phyloP scores from a whole-genome alignment of 2,329 filamentous ascomycete genomes.

The Coniochaeta pulveracea region DNA sequence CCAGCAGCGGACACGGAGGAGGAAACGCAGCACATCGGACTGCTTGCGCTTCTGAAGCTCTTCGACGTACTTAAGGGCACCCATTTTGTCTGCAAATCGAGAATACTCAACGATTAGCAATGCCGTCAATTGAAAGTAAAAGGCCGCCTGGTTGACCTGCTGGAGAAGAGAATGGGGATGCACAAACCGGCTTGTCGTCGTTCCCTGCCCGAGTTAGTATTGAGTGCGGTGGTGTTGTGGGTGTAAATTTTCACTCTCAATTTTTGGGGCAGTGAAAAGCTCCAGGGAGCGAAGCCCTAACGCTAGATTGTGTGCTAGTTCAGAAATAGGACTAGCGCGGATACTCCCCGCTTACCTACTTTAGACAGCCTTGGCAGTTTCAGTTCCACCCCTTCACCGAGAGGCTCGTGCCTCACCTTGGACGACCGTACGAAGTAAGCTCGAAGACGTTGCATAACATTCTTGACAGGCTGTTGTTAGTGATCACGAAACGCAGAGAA shows the following conservation, averaged over 20 bases:
- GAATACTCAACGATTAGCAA: background rate
- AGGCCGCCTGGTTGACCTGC: conserved; percentile 12
- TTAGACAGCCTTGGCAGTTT: too few relatives aligned
- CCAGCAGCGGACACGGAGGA: conserved; percentile 99
- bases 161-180: background rate
- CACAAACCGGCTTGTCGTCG: conserved; percentile 4
- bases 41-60: conserved; percentile 99
- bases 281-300: conserved; percentile 11
- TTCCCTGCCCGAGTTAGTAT: conserved; percentile 4
- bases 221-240: conserved; percentile 1
- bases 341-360: too few relatives aligned
- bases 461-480: too few relatives aligned
- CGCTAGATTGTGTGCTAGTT: conserved; percentile 24
- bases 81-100: conserved; percentile 60
- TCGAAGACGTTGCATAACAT: too few relatives aligned
- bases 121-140: conserved; percentile 8
- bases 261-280: background rate
- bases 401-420: too few relatives aligned
- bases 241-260: too few relatives aligned
- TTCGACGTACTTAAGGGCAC: conserved; percentile 99
- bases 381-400: too few relatives aligned
- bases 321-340: conserved; percentile 12
- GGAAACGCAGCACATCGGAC: conserved; percentile 99
- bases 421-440: too few relatives aligned
- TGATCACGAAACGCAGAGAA: too few relatives aligned